Percentiles rank a stretch among this genome's conserved stretches.
These are phyloP conservation scores for Carallia brachiata DNA, from an alignment of 345 rosid genomes.

Conservation along the genomic window DNA sequence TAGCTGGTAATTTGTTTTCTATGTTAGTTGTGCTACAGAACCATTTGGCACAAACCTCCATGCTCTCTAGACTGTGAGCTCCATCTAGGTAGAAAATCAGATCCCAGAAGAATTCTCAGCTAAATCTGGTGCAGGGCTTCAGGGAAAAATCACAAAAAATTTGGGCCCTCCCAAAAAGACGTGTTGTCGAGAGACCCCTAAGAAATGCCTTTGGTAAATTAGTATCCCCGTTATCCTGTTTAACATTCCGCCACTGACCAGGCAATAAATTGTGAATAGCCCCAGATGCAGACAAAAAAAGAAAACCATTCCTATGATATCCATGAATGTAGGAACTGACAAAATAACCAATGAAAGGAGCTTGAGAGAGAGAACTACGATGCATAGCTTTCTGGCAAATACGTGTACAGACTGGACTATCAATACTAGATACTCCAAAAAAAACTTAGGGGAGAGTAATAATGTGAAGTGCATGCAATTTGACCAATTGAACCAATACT, in stretches of 20 bases:
- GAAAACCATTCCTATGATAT: background rate
- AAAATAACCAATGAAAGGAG: background rate
- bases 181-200: slow-evolving; percentile 82
- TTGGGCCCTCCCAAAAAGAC: slow-evolving; percentile 80
- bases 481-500: background rate
- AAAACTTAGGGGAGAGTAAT: background rate
- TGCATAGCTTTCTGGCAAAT: background rate
- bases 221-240: slow-evolving; percentile 39
- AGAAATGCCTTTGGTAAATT: slow-evolving; percentile 57
- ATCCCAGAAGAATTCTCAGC: slow-evolving; percentile 41
- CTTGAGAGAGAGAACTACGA: background rate
- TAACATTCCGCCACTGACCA: slow-evolving; percentile 9
- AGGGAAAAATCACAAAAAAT: slow-evolving; percentile 53
- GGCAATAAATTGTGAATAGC: slow-evolving; percentile 15
- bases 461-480: background rate
- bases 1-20: slow-evolving; percentile 23
- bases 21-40: slow-evolving; percentile 57
- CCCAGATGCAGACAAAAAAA: slow-evolving; percentile 2
- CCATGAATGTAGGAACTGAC: background rate
- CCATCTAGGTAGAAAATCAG: slow-evolving; percentile 88
- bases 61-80: slow-evolving; percentile 97
- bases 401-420: background rate
- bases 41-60: slow-evolving; percentile 92
- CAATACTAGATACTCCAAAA: background rate
- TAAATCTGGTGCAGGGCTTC: slow-evolving; percentile 28